Evolutionary conservation across 352 stramenopile genomes (phyloP), one percentile per base, ranked within the genome.

Genomic region (Globisporangium nodosum): DNA sequence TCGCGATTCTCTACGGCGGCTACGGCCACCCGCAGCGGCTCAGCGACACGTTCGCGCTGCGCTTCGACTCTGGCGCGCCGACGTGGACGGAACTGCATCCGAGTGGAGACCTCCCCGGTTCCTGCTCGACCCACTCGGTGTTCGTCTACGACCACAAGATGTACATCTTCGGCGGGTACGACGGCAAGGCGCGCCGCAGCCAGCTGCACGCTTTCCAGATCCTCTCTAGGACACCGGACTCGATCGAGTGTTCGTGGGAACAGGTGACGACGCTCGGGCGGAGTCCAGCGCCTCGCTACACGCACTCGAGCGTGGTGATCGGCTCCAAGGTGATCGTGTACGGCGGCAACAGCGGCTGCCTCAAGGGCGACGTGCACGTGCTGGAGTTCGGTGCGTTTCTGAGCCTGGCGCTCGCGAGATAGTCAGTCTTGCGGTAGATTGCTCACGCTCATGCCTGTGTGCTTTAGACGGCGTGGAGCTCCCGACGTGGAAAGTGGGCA

Each of bases 151-250:
- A 63, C 46, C 59, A 68, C 47, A 68, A 60, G n/a, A 86, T 86
- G 76, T 81, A 78, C 56, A 74, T 84, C 46, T 86, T 81, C 55
- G 76, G 71, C 24, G 76, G 76, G n/a, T 86, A 86, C 50, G 72
- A 86, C 45, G 76, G 76, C 48, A 84, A 82, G 64, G 72, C 70
- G 27, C 74, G 76, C 45, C 74, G 71, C 47, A 68, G 76, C 20
- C 63, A 80, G 40, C 47, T 86, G 49, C 71, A 82, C 60, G 63
- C 68, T 35, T 71, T 86, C 52, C 54, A 65, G 47, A 74, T 86
- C 20, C 65, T 75, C n/a, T 37, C 45, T 7, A 56, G 73, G 33
- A 71, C 67, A 6, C 54, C 54, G 11, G 69, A 80, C 15, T 8
- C 11, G 7, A 73, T 85, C 39, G 62, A 66, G 2, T 83, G 76